phyloP scores from a whole-genome alignment of 495 filamentous ascomycete species.

The Talaromyces proteolyticus region DNA sequence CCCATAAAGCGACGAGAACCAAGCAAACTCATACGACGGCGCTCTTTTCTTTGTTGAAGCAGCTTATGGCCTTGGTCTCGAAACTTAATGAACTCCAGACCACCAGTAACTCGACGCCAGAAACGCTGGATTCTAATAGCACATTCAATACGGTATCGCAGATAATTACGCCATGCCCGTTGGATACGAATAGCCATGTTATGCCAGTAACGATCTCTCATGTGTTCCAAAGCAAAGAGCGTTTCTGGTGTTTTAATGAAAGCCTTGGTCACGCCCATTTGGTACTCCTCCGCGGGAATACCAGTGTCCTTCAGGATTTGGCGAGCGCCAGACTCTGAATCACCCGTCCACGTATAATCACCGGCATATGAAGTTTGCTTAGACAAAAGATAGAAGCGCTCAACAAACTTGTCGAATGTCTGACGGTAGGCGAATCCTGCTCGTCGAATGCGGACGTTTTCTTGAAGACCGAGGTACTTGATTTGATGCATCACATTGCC shows the following conservation, averaged over 20 bases:
- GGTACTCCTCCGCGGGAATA: slow-evolving; percentile 91
- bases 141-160: slow-evolving; percentile 86
- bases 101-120: slow-evolving; percentile 87
- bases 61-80: slow-evolving; percentile 87
- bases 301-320: slow-evolving; percentile 95
- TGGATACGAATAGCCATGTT: slow-evolving; percentile 99
- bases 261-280: slow-evolving; percentile 93
- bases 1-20: slow-evolving; percentile 91
- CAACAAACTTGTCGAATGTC: slow-evolving; percentile 97
- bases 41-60: slow-evolving; percentile 80
- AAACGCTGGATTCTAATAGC: slow-evolving; percentile 91
- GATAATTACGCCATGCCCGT: slow-evolving; percentile 92
- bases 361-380: slow-evolving; percentile 93
- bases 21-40: slow-evolving; percentile 81
- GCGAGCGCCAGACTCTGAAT: slow-evolving; percentile 78
- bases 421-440: slow-evolving; percentile 97
- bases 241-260: slow-evolving; percentile 99
- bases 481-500: slow-evolving; percentile 96
- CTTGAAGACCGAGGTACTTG: slow-evolving; percentile 97
- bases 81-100: slow-evolving; percentile 78
- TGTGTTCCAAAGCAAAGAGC: slow-evolving; percentile 92
- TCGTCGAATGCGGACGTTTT: slow-evolving; percentile 96
- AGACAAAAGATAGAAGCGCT: slow-evolving; percentile 93
- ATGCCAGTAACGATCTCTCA: slow-evolving; percentile 97
- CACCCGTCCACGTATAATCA: slow-evolving; percentile 93